These are phyloP conservation scores for Nitzschia sp. DNA, from an alignment of 108 stramenopile genomes.

Conservation along the genomic window DNA sequence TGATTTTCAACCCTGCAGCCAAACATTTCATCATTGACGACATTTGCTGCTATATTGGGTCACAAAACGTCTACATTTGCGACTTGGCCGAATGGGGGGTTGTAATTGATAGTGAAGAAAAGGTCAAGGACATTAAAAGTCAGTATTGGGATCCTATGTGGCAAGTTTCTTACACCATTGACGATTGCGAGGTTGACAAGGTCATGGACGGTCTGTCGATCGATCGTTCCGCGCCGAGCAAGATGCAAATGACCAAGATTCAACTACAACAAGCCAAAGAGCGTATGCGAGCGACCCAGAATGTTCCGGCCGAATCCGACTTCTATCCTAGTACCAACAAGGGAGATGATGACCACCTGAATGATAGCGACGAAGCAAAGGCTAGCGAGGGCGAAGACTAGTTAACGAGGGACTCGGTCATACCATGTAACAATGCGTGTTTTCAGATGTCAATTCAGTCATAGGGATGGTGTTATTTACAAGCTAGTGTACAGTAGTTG, in stretches of 20 bases:
- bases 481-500: not conserved
- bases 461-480: not conserved
- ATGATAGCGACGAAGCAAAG: not conserved
- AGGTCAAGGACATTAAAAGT: constrained; percentile 26
- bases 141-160: constrained; percentile 58
- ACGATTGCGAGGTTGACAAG: constrained; percentile 59
- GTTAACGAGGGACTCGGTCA: not conserved
- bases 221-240: constrained; percentile 40
- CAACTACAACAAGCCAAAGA: constrained; percentile 17
- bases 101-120: constrained; percentile 40
- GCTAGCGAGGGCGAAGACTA: constrained; percentile 7
- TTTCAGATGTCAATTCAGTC: not conserved
- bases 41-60: constrained; percentile 44
- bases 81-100: constrained; percentile 60
- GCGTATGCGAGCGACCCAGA: constrained; percentile 5
- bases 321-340: not conserved
- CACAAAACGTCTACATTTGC: constrained; percentile 49
- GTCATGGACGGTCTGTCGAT: constrained; percentile 71
- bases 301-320: not conserved
- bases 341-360: not conserved
- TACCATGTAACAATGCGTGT: not conserved
- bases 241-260: constrained; percentile 12
- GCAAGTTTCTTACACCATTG: constrained; percentile 53
- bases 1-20: constrained; percentile 11
- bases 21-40: constrained; percentile 59